phyloP scores from a whole-genome alignment of 352 stramenopile species.

The Phytophthora crassamura region DNA sequence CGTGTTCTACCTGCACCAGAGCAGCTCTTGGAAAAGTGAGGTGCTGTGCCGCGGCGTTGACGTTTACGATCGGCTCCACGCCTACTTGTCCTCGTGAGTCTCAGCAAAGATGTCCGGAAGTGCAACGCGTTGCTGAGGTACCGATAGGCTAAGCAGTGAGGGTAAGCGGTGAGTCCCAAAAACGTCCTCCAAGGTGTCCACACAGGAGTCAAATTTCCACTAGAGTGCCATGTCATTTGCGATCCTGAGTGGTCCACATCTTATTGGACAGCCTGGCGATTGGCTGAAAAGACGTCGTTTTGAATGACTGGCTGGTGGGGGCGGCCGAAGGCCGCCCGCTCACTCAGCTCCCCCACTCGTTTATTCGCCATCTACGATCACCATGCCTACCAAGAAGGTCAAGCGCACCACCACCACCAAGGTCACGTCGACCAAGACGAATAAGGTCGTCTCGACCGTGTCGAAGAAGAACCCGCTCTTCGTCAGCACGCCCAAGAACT shows the following conservation, averaged over 20 bases:
- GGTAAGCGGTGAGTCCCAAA: no score
- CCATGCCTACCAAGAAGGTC: slow-evolving; percentile 89
- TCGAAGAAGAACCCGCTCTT: slow-evolving; percentile 95
- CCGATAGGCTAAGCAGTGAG: no score
- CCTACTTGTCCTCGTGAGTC: slow-evolving; percentile 27
- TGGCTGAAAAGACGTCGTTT: slow-evolving; percentile 22
- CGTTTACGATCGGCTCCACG: slow-evolving; percentile 54
- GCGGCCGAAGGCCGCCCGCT: not conserved
- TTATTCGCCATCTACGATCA: slow-evolving; percentile 90
- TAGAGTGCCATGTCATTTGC: not conserved
- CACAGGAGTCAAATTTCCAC: not conserved
- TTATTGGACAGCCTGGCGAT: not conserved
- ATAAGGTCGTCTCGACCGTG: slow-evolving; percentile 69
- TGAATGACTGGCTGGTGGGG: slow-evolving; percentile 41
- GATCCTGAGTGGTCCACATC: slow-evolving; percentile 4
- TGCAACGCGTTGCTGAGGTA: not conserved
- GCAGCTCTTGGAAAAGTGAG: slow-evolving; percentile 62
- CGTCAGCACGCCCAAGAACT: slow-evolving; percentile 93
- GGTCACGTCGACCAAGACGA: slow-evolving; percentile 65
- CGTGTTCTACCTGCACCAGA: slow-evolving; percentile 82
- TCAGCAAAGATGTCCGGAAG: not conserved
- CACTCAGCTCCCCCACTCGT: slow-evolving; percentile 51
- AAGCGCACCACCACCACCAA: slow-evolving; percentile 82
- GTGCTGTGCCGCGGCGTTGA: slow-evolving; percentile 59
- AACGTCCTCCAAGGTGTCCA: no score